Percentiles rank a stretch among this genome's conserved stretches.
Conservation (phyloP, 148 eudicot genomes). For the Vaccinium myrtillus region DNA sequence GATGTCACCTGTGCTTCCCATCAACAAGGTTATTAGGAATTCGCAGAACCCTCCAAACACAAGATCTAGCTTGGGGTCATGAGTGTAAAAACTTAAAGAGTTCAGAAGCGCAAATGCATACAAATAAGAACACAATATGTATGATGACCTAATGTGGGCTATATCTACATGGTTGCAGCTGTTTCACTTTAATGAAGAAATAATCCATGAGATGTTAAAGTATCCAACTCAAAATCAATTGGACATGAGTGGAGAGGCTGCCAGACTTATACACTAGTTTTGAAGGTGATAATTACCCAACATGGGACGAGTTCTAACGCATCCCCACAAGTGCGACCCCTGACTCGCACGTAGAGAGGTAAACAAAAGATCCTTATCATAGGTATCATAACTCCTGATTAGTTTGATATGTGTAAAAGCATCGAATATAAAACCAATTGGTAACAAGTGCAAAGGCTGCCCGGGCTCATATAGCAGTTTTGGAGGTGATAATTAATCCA, state of each 20-base stretch:
- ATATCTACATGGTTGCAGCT: background rate
- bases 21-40: background rate
- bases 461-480: background rate
- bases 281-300: background rate
- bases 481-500: background rate
- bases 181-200: background rate
- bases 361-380: background rate
- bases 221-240: no score
- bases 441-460: background rate
- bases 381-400: background rate
- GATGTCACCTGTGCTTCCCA: constrained; percentile 19
- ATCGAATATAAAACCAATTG: background rate
- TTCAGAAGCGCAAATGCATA: background rate
- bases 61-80: background rate
- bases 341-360: background rate
- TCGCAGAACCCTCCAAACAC: background rate
- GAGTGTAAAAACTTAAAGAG: background rate
- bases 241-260: no score
- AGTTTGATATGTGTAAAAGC: background rate
- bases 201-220: background rate
- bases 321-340: background rate
- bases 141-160: no score
- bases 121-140: background rate
- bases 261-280: no score
- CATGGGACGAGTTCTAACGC: background rate